A percentile compares a stretch with the other conserved stretches of the same genome.
Conservation (phyloP, 78 protist species). For the Pelomyxa schiedti region DNA sequence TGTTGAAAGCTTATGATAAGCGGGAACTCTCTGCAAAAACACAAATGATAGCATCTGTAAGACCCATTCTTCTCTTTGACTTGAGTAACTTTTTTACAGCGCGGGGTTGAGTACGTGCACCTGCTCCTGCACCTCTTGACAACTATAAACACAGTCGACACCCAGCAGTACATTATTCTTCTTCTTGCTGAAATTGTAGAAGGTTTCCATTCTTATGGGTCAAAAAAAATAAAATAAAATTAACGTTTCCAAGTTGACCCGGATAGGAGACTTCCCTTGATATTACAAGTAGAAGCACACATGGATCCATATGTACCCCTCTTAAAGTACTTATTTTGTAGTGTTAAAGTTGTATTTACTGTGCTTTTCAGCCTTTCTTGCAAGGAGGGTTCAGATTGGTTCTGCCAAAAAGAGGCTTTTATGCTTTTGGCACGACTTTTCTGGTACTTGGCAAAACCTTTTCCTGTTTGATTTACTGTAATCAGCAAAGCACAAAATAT, state of each 20-base stretch:
- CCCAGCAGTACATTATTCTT: slow-evolving; percentile 34
- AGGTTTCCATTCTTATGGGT: slow-evolving; percentile 2
- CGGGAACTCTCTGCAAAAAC: background rate
- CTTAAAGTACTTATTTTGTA: background rate
- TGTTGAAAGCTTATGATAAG: background rate
- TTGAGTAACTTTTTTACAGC: too few species aligned
- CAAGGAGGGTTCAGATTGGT: background rate
- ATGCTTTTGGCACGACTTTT: background rate
- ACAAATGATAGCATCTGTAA: background rate
- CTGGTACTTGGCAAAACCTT: background rate
- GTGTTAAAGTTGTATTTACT: background rate
- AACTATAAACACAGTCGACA: slow-evolving; percentile 21
- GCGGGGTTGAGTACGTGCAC: slow-evolving; percentile 7
- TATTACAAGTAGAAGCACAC: slow-evolving; percentile 8
- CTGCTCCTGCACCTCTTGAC: slow-evolving; percentile 33
- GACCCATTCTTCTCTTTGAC: too few species aligned
- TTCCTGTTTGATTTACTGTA: background rate
- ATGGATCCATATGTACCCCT: slow-evolving; percentile 21
- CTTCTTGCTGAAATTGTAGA: slow-evolving; percentile 28
- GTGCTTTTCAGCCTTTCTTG: background rate
- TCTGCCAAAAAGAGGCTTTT: background rate
- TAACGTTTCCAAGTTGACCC: background rate
- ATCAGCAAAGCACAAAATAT: background rate
- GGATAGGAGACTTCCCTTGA: slow-evolving; percentile 36
- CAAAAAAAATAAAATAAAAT: background rate